phyloP scores from a whole-genome alignment of 2,329 filamentous ascomycete species.

The Phaeophleospora eucalypticola region DNA sequence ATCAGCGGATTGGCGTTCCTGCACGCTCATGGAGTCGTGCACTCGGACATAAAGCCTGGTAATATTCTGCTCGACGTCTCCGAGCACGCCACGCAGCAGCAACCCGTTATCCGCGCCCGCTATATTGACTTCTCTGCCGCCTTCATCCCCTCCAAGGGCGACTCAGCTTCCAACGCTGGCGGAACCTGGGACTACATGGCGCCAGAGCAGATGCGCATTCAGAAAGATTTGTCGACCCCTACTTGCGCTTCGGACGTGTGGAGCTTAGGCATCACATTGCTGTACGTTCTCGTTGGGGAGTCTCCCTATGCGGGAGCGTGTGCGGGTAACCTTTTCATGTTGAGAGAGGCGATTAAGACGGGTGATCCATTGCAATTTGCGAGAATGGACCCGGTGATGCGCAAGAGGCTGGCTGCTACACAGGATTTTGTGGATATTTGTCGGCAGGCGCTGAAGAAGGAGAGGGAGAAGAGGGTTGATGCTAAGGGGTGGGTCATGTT shows the following conservation, averaged over 20 bases:
- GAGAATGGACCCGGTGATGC: conserved; percentile 33
- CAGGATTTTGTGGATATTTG: conserved; percentile 37
- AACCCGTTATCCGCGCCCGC: conserved; percentile 26
- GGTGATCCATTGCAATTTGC: conserved; percentile 41
- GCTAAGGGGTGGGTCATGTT: conserved; percentile 32
- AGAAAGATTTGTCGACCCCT: conserved; percentile 28
- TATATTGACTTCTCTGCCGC: conserved; percentile 45
- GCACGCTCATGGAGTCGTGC: conserved; percentile 37
- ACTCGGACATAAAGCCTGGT: conserved; percentile 47
- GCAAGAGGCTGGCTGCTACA: conserved; percentile 31
- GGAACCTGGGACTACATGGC: conserved; percentile 49
- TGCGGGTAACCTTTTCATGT: conserved; percentile 38
- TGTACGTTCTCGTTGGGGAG: conserved; percentile 40
- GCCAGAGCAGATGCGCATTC: conserved; percentile 30
- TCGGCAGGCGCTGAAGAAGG: conserved; percentile 36
- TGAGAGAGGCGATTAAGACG: conserved; percentile 42
- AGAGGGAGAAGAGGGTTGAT: conserved; percentile 26
- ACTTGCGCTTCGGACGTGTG: conserved; percentile 41
- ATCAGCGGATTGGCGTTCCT: conserved; percentile 42
- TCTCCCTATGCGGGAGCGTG: conserved; percentile 40
- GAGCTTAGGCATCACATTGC: conserved; percentile 43
- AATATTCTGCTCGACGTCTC: conserved; percentile 41
- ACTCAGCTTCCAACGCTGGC: conserved; percentile 30
- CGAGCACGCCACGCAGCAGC: conserved; percentile 18
- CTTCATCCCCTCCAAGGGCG: conserved; percentile 24